Conservation (phyloP, 768 basidiomycete genomes). For the Rhizopogon salebrosus region DNA sequence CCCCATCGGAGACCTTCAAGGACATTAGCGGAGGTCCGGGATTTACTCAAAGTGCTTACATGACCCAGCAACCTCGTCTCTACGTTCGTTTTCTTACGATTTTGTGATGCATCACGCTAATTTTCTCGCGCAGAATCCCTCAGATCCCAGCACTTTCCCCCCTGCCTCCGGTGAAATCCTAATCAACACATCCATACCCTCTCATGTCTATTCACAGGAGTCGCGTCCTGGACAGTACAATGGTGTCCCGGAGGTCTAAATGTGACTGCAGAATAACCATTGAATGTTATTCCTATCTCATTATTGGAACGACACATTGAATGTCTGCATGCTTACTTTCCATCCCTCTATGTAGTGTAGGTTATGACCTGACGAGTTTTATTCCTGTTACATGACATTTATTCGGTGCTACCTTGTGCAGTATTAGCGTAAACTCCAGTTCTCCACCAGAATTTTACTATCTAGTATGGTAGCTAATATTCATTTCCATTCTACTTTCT, state of each 20-base stretch:
- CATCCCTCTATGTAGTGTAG: neutral
- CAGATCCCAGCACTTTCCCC: conserved; percentile 34
- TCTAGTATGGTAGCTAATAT: too few species aligned
- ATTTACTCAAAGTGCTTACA: conserved; percentile 7
- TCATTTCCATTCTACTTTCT: too few species aligned
- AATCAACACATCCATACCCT: conserved; percentile 4
- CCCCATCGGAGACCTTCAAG: conserved; percentile 10
- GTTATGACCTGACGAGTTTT: neutral
- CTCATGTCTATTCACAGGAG: conserved; percentile 8
- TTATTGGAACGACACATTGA: neutral
- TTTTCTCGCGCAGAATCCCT: conserved; percentile 23
- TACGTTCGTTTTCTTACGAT: conserved; percentile 19
- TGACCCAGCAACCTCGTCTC: conserved; percentile 17
- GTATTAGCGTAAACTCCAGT: too few species aligned
- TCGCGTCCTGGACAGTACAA: conserved; percentile 14
- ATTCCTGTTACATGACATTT: neutral
- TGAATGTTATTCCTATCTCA: neutral
- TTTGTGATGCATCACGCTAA: neutral
- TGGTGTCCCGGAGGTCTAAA: conserved; percentile 22
- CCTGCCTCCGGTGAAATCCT: conserved; percentile 12
- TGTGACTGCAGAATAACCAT: neutral
- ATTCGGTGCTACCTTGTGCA: too few species aligned
- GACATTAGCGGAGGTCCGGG: neutral
- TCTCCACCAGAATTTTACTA: too few species aligned
- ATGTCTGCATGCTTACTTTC: neutral